phyloP scores from a whole-genome alignment of 2,329 filamentous ascomycete genomes.

The Fusarium caatingaense region DNA sequence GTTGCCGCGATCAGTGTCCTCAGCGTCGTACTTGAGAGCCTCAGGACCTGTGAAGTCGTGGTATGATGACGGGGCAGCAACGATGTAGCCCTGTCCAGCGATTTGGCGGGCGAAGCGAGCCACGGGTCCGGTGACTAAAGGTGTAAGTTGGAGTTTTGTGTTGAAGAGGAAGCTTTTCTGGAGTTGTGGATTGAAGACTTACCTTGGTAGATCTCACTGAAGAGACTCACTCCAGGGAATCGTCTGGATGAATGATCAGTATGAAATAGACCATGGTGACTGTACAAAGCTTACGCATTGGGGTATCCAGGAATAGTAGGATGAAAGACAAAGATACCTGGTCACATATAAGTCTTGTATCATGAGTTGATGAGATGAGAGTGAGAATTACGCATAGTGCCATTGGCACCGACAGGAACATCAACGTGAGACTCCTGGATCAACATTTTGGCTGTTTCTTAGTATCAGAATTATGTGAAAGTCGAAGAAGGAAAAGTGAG shows the following conservation, averaged over 20 bases:
- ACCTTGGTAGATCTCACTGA: constrained; percentile 98
- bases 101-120: constrained; percentile 91
- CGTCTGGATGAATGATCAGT: constrained; percentile 54
- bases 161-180: neutral
- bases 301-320: constrained; percentile 87
- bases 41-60: constrained; percentile 93
- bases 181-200: constrained; percentile 51
- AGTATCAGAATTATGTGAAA: neutral
- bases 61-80: constrained; percentile 89
- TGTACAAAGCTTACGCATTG: constrained; percentile 70
- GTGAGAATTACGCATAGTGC: constrained; percentile 61
- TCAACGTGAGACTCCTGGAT: constrained; percentile 66
- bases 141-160: neutral
- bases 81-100: constrained; percentile 91
- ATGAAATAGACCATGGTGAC: too few relatives aligned
- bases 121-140: constrained; percentile 86
- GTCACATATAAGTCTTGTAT: constrained; percentile 31
- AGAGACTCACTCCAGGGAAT: constrained; percentile 88
- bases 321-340: constrained; percentile 91
- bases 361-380: constrained; percentile 17
- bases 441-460: constrained; percentile 56
- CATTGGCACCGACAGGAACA: constrained; percentile 62
- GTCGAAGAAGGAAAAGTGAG: neutral
- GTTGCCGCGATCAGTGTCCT: constrained; percentile 89
- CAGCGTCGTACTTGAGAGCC: constrained; percentile 84